phyloP scores from a whole-genome alignment of 371 early-diverging fungal species.

The Haplosporangium sp. region DNA sequence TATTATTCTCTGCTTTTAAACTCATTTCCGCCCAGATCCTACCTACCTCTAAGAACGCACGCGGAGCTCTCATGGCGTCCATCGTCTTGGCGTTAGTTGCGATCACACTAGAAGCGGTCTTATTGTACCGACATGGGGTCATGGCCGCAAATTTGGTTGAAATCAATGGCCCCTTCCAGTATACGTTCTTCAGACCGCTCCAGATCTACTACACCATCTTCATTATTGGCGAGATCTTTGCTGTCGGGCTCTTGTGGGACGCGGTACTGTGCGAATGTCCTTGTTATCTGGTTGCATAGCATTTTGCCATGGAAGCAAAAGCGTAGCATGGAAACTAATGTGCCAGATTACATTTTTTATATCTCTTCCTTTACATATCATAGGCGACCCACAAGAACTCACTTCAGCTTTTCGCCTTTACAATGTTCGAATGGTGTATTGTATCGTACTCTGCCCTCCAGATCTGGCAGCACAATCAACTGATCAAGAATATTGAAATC shows the following conservation, averaged over 20 bases:
- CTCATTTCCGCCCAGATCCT: conserved; percentile 13
- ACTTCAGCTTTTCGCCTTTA: conserved; percentile 39
- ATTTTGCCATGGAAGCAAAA: not conserved
- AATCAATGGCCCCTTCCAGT: conserved; percentile 14
- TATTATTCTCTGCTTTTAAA: not conserved
- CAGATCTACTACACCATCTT: conserved; percentile 34
- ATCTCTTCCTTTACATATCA: not conserved
- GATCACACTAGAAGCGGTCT: conserved; percentile 28
- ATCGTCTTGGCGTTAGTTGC: conserved; percentile 26
- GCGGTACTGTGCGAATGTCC: conserved; percentile 10
- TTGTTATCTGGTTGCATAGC: not conserved
- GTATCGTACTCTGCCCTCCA: conserved; percentile 43
- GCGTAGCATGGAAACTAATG: no score
- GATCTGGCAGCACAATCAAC: conserved; percentile 47
- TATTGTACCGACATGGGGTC: conserved; percentile 22
- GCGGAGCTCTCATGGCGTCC: conserved; percentile 24
- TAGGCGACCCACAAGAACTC: conserved; percentile 53
- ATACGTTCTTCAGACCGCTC: conserved; percentile 32
- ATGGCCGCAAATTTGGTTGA: conserved; percentile 6
- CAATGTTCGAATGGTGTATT: conserved; percentile 48
- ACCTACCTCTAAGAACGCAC: conserved; percentile 36
- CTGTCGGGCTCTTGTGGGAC: conserved; percentile 43
- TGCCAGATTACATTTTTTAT: not conserved
- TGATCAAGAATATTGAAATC: conserved; percentile 31
- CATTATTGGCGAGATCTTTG: conserved; percentile 44